A percentile compares a stretch with the other conserved stretches of the same genome.
Evolutionary conservation across 371 early-diverging fungal species (phyloP).

Genomic region (Rhizoclosmatium hyalinum): DNA sequence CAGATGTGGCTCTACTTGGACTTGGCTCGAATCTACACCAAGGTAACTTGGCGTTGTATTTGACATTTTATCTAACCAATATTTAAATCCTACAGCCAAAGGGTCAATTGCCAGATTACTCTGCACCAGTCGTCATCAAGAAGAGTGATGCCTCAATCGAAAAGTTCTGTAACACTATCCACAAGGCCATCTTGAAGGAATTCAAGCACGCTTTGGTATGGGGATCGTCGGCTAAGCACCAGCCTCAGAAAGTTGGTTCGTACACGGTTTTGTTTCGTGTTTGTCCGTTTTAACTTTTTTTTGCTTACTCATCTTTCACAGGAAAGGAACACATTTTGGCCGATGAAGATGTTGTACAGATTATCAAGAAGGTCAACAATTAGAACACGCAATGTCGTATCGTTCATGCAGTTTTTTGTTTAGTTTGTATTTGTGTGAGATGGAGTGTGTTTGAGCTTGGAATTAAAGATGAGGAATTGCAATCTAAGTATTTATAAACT

Average conservation of each 20-base stretch:
- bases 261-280: not conserved
- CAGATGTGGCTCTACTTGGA: slow-evolving; percentile 88
- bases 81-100: slow-evolving; percentile 69
- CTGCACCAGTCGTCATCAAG: slow-evolving; percentile 94
- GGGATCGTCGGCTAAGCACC: slow-evolving; percentile 98
- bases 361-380: slow-evolving; percentile 61
- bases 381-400: no score
- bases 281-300: not conserved
- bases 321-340: slow-evolving; percentile 87
- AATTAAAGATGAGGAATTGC: no score
- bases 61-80: slow-evolving; percentile 3
- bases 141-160: slow-evolving; percentile 78
- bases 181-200: slow-evolving; percentile 93
- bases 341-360: slow-evolving; percentile 99
- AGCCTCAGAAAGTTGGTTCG: slow-evolving; percentile 96
- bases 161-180: slow-evolving; percentile 98
- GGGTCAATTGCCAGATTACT: slow-evolving; percentile 97
- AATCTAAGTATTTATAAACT: no score
- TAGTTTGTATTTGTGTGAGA: no score
- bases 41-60: slow-evolving; percentile 45
- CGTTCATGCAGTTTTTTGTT: no score
- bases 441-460: no score
- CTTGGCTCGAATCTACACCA: slow-evolving; percentile 93
- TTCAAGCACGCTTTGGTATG: slow-evolving; percentile 98
- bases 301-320: not conserved